Base-by-base conservation (phyloP, 1,284 basidiomycete genomes). In the Microbotryum intermedium region DNA sequence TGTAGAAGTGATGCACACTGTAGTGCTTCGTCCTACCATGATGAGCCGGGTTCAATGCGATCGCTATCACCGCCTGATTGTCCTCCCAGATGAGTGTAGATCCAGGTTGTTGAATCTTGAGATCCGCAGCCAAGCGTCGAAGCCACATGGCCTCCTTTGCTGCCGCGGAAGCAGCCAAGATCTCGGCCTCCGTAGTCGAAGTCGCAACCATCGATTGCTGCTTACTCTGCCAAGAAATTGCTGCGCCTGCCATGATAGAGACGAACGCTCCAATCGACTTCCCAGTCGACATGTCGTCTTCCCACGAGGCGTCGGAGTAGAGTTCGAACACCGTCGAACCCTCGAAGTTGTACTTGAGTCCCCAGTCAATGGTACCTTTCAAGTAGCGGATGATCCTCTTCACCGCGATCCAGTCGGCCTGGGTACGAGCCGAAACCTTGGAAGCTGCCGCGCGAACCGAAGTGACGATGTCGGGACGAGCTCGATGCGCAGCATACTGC, bases 1-100 rank as follows among this genome's bases (percentile, higher is more conserved):
- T 70, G 45, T 72, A 77, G 55, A 80, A 78, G 55, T 76, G 70
- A 1, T 64, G 60, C 20, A 79, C 70, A 47, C 77, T 72, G 46
- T 81, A 79, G 59, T 81, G 79, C 64, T 80, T 80, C 10, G 72
- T 69, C 0, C 71, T 64, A 0, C 67, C 50, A 46, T 77, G 73
- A 6, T 59, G 62, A 3, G 71, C 68, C 0, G 74, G 70, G 55
- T 77, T 76, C 7, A 73, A 47, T 0, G 76, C 69, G 0, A 80
- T 60, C 0, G 66, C 53, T 25, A 80, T 74, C 0, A 76, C 68
- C 0, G 73, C 69, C 13, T 70, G 60, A 62, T 80, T 81, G 66
- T 81, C 77, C 9, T 61, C 58, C 30, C 60, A 62, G 11, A 80
- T 55, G 0, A 59, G 55, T 0, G 71, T 69, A 0, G 76, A 72